These are phyloP conservation scores for Wickerhamiella qilinensis DNA, from an alignment of 805 yeast species.

Conservation along the genomic window DNA sequence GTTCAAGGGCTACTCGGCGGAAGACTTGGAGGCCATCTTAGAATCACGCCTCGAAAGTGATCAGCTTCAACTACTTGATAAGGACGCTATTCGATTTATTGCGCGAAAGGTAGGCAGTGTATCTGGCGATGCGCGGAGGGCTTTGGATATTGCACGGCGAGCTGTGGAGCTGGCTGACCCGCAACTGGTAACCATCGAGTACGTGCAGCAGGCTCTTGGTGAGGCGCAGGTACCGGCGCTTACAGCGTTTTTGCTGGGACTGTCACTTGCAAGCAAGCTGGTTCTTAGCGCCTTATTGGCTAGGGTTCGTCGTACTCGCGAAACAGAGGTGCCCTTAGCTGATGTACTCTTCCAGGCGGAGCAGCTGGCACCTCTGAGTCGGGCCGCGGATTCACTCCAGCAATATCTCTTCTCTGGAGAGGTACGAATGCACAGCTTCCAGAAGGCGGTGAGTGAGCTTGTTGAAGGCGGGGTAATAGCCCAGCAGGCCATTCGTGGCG, in stretches of 20 bases:
- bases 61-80: conserved; percentile 18
- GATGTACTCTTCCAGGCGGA: conserved; percentile 67
- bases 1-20: conserved; percentile 75
- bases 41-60: conserved; percentile 45
- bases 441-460: conserved; percentile 46
- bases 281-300: conserved; percentile 53
- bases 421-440: conserved; percentile 43
- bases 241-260: conserved; percentile 36
- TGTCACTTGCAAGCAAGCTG: conserved; percentile 57
- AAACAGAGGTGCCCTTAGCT: conserved; percentile 56
- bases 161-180: conserved; percentile 52
- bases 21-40: conserved; percentile 62
- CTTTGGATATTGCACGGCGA: conserved; percentile 69
- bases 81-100: conserved; percentile 68
- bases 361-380: conserved; percentile 31
- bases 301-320: conserved; percentile 47
- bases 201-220: conserved; percentile 9
- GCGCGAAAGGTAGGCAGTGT: conserved; percentile 90
- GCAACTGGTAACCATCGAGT: conserved; percentile 19
- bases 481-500: conserved; percentile 52
- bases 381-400: conserved; percentile 17
- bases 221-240: conserved; percentile 55
- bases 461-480: conserved; percentile 64
- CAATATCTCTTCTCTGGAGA: conserved; percentile 16
- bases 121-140: conserved; percentile 94